Evolutionary conservation across 2,329 filamentous ascomycete species (phyloP), one percentile per base, ranked within the genome.

Genomic region (Diaporthe amygdali): DNA sequence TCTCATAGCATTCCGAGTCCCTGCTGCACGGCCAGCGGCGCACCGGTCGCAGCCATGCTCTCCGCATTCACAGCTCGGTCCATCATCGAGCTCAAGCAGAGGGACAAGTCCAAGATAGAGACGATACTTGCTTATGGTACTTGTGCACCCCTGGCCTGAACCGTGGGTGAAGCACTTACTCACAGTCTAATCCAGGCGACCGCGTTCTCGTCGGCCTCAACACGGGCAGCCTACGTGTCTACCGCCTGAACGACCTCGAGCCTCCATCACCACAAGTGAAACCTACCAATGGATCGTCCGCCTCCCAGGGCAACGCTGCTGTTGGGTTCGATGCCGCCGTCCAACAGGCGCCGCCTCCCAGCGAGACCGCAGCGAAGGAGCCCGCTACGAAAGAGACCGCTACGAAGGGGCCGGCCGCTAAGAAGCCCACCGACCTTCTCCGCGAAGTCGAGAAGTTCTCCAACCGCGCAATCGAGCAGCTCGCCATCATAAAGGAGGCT

Each of bases 81-180:
- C 75, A 96, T 99, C 81, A 93, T 98, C 87, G 96, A 99, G 93
- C 93, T 99, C 78, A 95, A 93, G 85, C 91, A 92, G 82, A 92
- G 94, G 82, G 96, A 98, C 90, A 98, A 97, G 87, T 97, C 94
- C 75, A 96, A 93, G 87, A 97, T 99, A 83, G 96, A 99, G 84
- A 96, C 94, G 63, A 94, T 99, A 76, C 88, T 98, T 59, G 94
- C 96, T 73, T 94, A 97, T 83, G 95, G 93, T 94, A 87, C 71
- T 82, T 73, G 68, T 55, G 46, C 71, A 14, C n/a, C 61, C 22
- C 54, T n/a, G n/a, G 15, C 10, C 14, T 15, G 20, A 37, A 25
- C 12, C 27, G 10, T 34, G 6, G 37, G 39, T 17, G 39, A n/a
- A 8, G 14, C 39, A 8, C 32, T 34, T 41, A n/a, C 54, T 72